Conservation (phyloP, 2,329 filamentous ascomycete species). For the Pezicula radicicola region DNA sequence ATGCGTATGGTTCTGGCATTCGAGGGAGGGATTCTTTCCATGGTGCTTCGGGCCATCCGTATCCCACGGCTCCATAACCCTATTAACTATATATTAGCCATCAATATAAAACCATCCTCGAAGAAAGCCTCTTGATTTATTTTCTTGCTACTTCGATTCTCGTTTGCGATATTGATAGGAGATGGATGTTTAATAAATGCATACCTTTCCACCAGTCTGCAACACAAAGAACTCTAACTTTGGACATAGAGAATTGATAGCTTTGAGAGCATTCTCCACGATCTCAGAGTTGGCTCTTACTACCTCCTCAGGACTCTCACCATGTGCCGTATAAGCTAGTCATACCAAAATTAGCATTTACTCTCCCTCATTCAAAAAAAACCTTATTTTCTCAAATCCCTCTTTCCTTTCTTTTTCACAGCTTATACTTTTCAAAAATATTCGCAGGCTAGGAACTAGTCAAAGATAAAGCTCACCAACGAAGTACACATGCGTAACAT, state of each 20-base stretch:
- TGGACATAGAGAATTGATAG: constrained; percentile 32
- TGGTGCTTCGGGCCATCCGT: constrained; percentile 19
- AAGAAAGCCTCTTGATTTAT: no score
- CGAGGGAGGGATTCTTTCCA: constrained; percentile 35
- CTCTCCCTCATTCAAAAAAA: neutral
- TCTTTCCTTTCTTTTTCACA: no score
- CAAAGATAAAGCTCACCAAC: constrained; percentile 24
- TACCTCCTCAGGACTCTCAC: neutral
- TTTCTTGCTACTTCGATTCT: no score
- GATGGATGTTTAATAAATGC: constrained; percentile 21
- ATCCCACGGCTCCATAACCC: neutral
- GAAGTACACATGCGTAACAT: constrained; percentile 41
- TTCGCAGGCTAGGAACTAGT: no score
- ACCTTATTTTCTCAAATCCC: no score
- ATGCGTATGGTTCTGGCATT: constrained; percentile 35
- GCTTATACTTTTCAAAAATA: no score
- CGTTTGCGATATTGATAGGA: constrained; percentile 9
- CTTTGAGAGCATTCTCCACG: constrained; percentile 32
- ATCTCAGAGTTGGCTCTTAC: constrained; percentile 32
- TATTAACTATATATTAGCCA: constrained; percentile 11
- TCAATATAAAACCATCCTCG: no score
- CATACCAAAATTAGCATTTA: neutral
- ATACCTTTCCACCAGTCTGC: constrained; percentile 38
- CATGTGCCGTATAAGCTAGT: constrained; percentile 2
- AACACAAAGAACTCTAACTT: constrained; percentile 36